Percentiles rank a stretch among this genome's conserved stretches.
phyloP scores from a whole-genome alignment of 2,329 filamentous ascomycete genomes.

The Aspergillus quadrilineatus region DNA sequence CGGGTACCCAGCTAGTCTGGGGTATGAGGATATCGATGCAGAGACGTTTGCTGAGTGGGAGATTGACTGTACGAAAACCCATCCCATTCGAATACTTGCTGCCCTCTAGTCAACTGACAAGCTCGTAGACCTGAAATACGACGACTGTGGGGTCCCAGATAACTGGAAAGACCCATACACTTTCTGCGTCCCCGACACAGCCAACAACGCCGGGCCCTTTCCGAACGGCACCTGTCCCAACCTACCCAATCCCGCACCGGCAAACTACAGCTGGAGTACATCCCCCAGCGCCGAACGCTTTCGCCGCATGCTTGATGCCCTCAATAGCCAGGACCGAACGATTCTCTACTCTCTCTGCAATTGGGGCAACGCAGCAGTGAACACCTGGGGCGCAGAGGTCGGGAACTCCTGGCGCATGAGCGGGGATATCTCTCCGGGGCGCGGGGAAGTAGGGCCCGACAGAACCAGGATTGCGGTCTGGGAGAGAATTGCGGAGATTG shows the following conservation, averaged over 20 bases:
- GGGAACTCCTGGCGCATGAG: conserved; percentile 49
- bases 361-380: conserved; percentile 55
- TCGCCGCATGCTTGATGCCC: conserved; percentile 53
- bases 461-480: conserved; percentile 16
- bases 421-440: conserved; percentile 28
- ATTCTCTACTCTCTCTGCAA: conserved; percentile 56
- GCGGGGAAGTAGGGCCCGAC: not conserved
- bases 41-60: conserved; percentile 59
- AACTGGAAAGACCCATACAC: conserved; percentile 42
- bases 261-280: conserved; percentile 52
- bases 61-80: conserved; percentile 48
- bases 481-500: conserved; percentile 40
- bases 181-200: conserved; percentile 42
- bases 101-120: not conserved
- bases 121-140: conserved; percentile 54
- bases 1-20: conserved; percentile 57
- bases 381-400: conserved; percentile 50
- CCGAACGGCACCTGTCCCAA: conserved; percentile 46
- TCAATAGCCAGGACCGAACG: conserved; percentile 42
- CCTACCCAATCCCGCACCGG: conserved; percentile 38
- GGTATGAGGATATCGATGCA: conserved; percentile 59
- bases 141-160: conserved; percentile 52
- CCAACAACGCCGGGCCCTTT: conserved; percentile 29
- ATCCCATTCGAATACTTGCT: too few relatives aligned
- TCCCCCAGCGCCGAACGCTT: conserved; percentile 52